phyloP scores from a whole-genome alignment of 768 basidiomycete genomes.

The Dioszegia hungarica region DNA sequence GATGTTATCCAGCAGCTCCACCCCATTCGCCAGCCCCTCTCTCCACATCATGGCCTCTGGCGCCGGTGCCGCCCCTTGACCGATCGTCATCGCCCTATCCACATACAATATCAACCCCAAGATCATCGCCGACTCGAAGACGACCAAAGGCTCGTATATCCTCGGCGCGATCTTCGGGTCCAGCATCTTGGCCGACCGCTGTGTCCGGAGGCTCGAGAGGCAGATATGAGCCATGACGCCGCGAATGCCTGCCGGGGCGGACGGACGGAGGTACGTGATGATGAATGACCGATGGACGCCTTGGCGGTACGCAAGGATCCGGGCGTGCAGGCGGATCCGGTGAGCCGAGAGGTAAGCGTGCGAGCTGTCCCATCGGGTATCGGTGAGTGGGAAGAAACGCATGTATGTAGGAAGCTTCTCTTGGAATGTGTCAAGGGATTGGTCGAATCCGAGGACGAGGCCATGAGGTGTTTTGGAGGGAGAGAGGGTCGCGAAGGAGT shows the following conservation, averaged over 20 bases:
- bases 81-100: slow-evolving; percentile 14
- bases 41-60: slow-evolving; percentile 16
- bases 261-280: slow-evolving; percentile 24
- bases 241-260: slow-evolving; percentile 18
- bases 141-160: slow-evolving; percentile 25
- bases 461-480: slow-evolving; percentile 26
- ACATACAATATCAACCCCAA: slow-evolving; percentile 31
- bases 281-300: slow-evolving; percentile 35
- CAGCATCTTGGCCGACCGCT: slow-evolving; percentile 31
- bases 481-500: slow-evolving; percentile 35
- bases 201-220: slow-evolving; percentile 23
- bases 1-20: slow-evolving; percentile 35
- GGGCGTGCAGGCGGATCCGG: slow-evolving; percentile 30
- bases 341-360: slow-evolving; percentile 33
- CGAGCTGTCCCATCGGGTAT: slow-evolving; percentile 24
- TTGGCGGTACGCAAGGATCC: slow-evolving; percentile 25
- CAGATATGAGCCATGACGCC: slow-evolving; percentile 27
- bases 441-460: slow-evolving; percentile 34
- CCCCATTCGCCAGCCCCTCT: slow-evolving; percentile 24
- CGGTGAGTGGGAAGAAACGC: slow-evolving; percentile 28
- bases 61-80: not conserved
- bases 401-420: slow-evolving; percentile 33
- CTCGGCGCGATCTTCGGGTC: slow-evolving; percentile 34
- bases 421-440: slow-evolving; percentile 31
- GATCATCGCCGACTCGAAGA: slow-evolving; percentile 35